These are phyloP conservation scores for Pinus taeda DNA, from an alignment of 75 land plant genomes.

Conservation along the genomic window DNA sequence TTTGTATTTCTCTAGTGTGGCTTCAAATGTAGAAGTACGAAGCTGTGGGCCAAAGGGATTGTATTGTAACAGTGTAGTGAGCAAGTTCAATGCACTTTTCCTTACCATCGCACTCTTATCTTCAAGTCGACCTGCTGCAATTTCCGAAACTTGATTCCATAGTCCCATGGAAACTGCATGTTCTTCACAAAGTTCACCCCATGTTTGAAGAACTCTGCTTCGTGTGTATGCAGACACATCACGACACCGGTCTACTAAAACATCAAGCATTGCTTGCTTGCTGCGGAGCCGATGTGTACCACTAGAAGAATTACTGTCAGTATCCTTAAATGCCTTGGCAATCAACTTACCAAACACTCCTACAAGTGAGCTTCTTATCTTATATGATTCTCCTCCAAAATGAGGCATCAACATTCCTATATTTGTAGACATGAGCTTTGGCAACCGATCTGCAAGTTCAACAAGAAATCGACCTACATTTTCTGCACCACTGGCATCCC, in stretches of 20 bases:
- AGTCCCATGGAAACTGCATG: conserved; percentile 87
- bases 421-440: conserved; percentile 80
- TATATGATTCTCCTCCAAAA: too few relatives aligned
- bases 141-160: conserved; percentile 88
- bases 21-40: conserved; percentile 76
- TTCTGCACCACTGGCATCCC: conserved; percentile 85
- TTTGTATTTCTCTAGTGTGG: conserved; percentile 81
- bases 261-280: conserved; percentile 95
- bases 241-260: conserved; percentile 74
- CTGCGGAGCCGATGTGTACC: conserved; percentile 67
- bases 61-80: conserved; percentile 82
- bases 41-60: conserved; percentile 99
- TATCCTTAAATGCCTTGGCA: conserved; percentile 76
- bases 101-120: conserved; percentile 92
- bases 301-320: conserved; percentile 55
- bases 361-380: conserved; percentile 87
- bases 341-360: conserved; percentile 88
- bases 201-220: conserved; percentile 89
- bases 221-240: conserved; percentile 94
- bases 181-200: conserved; percentile 89
- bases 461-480: conserved; percentile 87
- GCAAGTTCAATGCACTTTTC: conserved; percentile 86
- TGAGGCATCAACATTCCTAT: conserved; percentile 87
- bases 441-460: conserved; percentile 82
- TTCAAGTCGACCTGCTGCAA: conserved; percentile 94